Percentiles rank a stretch among this genome's conserved stretches.
Conservation (phyloP, 208 protist genomes). For the Acanthamoeba royreba region DNA sequence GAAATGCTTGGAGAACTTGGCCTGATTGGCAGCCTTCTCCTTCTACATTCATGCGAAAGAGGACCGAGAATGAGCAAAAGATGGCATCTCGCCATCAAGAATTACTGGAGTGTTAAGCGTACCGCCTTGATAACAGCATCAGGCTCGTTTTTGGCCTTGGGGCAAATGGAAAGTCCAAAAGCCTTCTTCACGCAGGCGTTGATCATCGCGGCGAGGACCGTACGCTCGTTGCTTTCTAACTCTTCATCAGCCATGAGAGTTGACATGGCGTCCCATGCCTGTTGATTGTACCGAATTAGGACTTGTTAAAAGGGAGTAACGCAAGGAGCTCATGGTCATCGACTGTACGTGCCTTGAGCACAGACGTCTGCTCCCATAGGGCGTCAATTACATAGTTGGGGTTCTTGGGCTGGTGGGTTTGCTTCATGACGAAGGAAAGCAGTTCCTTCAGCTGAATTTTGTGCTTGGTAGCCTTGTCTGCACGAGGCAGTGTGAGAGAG, state of each 20-base stretch:
- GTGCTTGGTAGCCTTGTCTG: background rate
- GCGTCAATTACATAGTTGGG: slow-evolving; percentile 46
- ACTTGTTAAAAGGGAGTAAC: no score
- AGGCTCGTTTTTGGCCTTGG: slow-evolving; percentile 22
- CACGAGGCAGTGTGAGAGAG: background rate
- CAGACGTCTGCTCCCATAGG: background rate
- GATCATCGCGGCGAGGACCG: background rate
- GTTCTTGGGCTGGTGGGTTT: slow-evolving; percentile 20
- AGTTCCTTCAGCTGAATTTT: background rate
- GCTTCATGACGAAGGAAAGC: slow-evolving; percentile 2
- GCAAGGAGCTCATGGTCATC: no score
- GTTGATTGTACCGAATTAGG: no score
- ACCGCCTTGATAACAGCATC: background rate
- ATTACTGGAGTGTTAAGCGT: background rate
- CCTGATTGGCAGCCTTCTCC: background rate
- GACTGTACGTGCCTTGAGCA: background rate
- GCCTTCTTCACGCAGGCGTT: slow-evolving; percentile 50
- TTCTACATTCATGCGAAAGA: slow-evolving; percentile 10
- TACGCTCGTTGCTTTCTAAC: background rate
- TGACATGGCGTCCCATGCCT: background rate
- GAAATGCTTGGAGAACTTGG: background rate
- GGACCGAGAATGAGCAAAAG: no score
- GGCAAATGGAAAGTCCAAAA: background rate
- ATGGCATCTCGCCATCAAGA: no score
- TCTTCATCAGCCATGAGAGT: background rate